A percentile compares a stretch with the other conserved stretches of the same genome.
Evolutionary conservation across 768 basidiomycete genomes (phyloP).

Genomic region (Boletus insuetus): DNA sequence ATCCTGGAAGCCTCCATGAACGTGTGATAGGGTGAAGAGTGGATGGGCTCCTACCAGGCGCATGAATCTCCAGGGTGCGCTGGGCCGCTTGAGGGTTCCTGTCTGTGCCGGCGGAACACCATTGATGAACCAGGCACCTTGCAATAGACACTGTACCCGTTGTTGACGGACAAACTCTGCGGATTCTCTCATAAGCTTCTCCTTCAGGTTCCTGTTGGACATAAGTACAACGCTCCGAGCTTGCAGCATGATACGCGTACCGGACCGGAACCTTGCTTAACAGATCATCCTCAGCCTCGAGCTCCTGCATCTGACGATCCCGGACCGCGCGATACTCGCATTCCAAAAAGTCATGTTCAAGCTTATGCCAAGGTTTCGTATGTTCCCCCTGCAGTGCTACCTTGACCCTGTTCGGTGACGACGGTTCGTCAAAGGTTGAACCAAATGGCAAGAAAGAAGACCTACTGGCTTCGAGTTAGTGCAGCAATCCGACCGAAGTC

Average conservation of each 20-base stretch:
- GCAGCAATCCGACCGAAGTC: slow-evolving; percentile 81
- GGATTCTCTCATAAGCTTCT: slow-evolving; percentile 85
- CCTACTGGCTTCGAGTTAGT: slow-evolving; percentile 82
- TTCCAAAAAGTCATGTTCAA: slow-evolving; percentile 78
- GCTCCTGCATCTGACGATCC: slow-evolving; percentile 86
- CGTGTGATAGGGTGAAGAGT: background rate
- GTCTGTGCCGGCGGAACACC: slow-evolving; percentile 54
- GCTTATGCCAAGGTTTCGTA: slow-evolving; percentile 75
- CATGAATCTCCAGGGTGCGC: slow-evolving; percentile 81
- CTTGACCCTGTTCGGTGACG: slow-evolving; percentile 53
- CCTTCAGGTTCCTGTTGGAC: slow-evolving; percentile 68
- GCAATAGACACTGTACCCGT: slow-evolving; percentile 80
- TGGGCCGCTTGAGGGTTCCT: slow-evolving; percentile 49
- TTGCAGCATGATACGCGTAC: slow-evolving; percentile 40
- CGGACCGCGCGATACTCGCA: slow-evolving; percentile 84
- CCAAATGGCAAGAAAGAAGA: slow-evolving; percentile 15
- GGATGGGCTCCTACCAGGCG: slow-evolving; percentile 55
- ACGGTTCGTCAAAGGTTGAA: slow-evolving; percentile 6
- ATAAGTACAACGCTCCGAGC: slow-evolving; percentile 4
- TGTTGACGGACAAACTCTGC: slow-evolving; percentile 89
- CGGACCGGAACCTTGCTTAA: slow-evolving; percentile 82
- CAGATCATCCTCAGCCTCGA: slow-evolving; percentile 86
- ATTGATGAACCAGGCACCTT: slow-evolving; percentile 92
- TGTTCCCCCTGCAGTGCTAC: slow-evolving; percentile 74
- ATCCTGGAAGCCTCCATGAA: slow-evolving; percentile 48